Conservation (phyloP, 805 yeast species). For the Yarrowia divulgata region DNA sequence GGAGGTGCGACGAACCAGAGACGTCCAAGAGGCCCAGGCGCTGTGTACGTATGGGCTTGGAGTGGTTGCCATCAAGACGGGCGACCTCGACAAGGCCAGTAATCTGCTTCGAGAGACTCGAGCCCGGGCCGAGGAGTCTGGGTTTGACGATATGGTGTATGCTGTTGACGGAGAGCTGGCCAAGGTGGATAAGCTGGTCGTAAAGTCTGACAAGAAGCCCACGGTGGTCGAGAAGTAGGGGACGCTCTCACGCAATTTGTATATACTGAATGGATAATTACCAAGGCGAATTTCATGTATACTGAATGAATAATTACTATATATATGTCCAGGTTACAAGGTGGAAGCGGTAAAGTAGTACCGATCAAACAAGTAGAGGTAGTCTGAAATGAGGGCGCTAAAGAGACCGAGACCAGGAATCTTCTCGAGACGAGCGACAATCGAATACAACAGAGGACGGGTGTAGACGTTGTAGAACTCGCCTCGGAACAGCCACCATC, state of each 20-base stretch:
- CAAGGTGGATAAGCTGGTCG: constrained; percentile 53
- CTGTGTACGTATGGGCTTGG: constrained; percentile 87
- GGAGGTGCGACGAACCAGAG: constrained; percentile 51
- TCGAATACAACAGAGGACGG: constrained; percentile 47
- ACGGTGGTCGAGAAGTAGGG: background rate
- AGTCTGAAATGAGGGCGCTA: constrained; percentile 51
- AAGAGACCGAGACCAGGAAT: constrained; percentile 50
- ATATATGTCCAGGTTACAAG: background rate
- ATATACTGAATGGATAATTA: background rate
- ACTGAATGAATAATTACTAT: no score
- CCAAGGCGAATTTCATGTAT: no score
- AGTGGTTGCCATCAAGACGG: constrained; percentile 70
- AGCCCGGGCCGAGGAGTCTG: constrained; percentile 70
- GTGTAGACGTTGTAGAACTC: constrained; percentile 50
- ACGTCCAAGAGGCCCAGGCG: constrained; percentile 72
- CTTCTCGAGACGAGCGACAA: constrained; percentile 45
- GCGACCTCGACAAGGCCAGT: constrained; percentile 64
- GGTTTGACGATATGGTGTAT: constrained; percentile 64
- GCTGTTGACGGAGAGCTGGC: constrained; percentile 72
- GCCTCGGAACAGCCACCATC: constrained; percentile 55
- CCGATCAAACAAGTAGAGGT: constrained; percentile 51
- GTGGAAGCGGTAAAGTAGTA: constrained; percentile 50
- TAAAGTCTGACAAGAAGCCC: background rate
- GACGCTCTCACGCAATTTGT: background rate
- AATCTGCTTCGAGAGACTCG: constrained; percentile 71